phyloP scores from a whole-genome alignment of 306 rosid genomes.

The Canavalia gladiata region DNA sequence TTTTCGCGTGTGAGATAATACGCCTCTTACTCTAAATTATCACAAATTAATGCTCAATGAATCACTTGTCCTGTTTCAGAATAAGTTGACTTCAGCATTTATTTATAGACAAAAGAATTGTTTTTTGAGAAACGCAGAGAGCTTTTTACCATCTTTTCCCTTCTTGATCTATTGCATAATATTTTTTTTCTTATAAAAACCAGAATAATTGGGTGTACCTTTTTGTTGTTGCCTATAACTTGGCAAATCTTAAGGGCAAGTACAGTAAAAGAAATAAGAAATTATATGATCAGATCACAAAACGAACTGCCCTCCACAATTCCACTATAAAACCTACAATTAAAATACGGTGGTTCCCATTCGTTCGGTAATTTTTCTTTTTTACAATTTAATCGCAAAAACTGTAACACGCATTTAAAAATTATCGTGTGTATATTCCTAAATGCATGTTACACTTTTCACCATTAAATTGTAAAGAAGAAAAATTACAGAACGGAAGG shows the following conservation, averaged over 20 bases:
- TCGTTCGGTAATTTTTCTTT: no score
- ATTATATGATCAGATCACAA: neutral
- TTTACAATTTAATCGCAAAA: no score
- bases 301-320: conserved; percentile 17
- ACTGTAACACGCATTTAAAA: no score
- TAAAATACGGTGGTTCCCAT: no score
- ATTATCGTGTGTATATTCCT: no score
- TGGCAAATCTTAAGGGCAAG: neutral
- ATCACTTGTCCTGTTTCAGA: neutral
- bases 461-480: conserved; percentile 24
- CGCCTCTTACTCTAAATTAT: no score
- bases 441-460: conserved; percentile 54
- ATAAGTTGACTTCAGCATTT: neutral
- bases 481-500: conserved; percentile 58
- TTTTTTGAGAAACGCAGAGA: no score
- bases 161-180: neutral
- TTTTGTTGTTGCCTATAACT: neutral
- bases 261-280: neutral
- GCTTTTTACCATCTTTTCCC: neutral
- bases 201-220: neutral
- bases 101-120: no score
- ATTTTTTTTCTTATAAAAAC: neutral
- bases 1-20: no score
- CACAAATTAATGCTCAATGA: no score
- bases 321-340: conserved; percentile 3